Conservation (phyloP, 2,329 filamentous ascomycete species). For the Calonectria leucothoes region DNA sequence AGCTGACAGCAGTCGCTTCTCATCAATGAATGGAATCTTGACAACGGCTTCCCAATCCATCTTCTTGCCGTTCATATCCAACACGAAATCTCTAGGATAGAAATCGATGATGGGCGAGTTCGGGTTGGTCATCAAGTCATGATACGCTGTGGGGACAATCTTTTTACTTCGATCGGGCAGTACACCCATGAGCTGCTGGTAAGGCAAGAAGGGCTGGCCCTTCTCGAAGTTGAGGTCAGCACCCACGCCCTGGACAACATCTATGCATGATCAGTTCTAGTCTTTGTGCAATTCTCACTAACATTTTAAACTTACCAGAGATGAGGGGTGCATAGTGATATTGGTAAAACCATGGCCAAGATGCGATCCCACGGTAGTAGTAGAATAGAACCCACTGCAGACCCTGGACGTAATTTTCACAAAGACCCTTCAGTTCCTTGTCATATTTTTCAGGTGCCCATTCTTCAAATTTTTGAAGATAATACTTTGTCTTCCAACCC, state of each 20-base stretch:
- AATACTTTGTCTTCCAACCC: constrained; percentile 95
- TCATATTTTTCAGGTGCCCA: constrained; percentile 85
- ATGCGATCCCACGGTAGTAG: constrained; percentile 96
- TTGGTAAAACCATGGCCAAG: constrained; percentile 97
- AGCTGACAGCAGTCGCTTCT: constrained; percentile 83
- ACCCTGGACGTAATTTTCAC: constrained; percentile 97
- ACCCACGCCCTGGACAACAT: constrained; percentile 87
- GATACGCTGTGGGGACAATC: constrained; percentile 90
- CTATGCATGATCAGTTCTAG: constrained; percentile 56
- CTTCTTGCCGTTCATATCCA: constrained; percentile 99
- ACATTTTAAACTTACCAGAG: constrained; percentile 66
- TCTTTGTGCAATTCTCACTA: constrained; percentile 55
- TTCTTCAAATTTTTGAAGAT: constrained; percentile 85
- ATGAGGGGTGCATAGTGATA: constrained; percentile 99
- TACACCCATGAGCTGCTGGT: constrained; percentile 98
- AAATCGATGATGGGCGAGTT: constrained; percentile 97
- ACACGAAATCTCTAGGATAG: constrained; percentile 94
- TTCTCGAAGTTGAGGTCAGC: constrained; percentile 93
- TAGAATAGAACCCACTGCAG: constrained; percentile 98
- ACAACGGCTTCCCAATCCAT: constrained; percentile 99
- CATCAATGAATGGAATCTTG: constrained; percentile 98
- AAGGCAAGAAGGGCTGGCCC: constrained; percentile 94
- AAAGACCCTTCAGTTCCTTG: constrained; percentile 80
- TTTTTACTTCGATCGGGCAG: constrained; percentile 96
- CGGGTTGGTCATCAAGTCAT: constrained; percentile 90